A percentile compares a stretch with the other conserved stretches of the same genome.
phyloP scores from a whole-genome alignment of 768 basidiomycete species.

The Paxillus rubicundulus region DNA sequence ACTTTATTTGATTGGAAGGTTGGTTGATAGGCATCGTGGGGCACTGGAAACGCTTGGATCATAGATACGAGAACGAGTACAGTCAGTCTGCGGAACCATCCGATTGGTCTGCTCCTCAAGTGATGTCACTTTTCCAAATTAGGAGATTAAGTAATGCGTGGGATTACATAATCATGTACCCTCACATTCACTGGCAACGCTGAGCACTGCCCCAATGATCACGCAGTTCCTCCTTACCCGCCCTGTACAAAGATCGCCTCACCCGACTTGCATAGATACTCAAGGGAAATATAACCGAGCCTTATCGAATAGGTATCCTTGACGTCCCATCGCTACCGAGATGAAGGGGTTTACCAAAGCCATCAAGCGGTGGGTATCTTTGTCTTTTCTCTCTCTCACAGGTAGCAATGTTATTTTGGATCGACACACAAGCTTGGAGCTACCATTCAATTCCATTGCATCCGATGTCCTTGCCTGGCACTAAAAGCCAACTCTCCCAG shows the following conservation, averaged over 20 bases:
- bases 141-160: too few relatives aligned
- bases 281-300: background rate
- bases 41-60: background rate
- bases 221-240: background rate
- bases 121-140: too few relatives aligned
- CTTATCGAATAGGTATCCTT: background rate
- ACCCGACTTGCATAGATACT: background rate
- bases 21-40: conserved; percentile 58
- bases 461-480: background rate
- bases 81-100: too few relatives aligned
- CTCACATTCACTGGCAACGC: too few relatives aligned
- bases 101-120: too few relatives aligned
- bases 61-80: too few relatives aligned
- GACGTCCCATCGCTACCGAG: conserved; percentile 9
- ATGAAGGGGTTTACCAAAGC: conserved; percentile 89
- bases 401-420: background rate
- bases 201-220: too few relatives aligned
- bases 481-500: conserved; percentile 37
- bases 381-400: background rate
- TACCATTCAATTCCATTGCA: background rate
- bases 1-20: conserved; percentile 91
- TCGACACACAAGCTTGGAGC: background rate
- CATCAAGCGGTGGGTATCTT: conserved; percentile 58
- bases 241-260: background rate
- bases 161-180: too few relatives aligned